Base-by-base conservation (phyloP, 2,329 filamentous ascomycete genomes). In the Fonsecaea pedrosoi region DNA sequence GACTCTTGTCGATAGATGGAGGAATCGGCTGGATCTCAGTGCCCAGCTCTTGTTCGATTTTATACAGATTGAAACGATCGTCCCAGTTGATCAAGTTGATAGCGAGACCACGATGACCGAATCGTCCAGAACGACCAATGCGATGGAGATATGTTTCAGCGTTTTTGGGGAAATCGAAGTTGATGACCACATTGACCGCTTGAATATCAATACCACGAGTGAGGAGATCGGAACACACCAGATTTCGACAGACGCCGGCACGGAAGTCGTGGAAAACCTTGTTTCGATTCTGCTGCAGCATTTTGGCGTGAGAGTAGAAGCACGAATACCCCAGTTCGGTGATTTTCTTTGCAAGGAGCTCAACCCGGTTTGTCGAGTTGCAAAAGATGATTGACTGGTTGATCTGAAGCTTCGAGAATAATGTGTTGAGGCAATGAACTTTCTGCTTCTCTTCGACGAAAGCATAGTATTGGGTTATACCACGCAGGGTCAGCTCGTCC, bases 371-470 rank as follows among this genome's bases (percentile, higher is more conserved):
- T 62, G 95, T 99, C 48, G 95, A 99, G 82, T 99, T 99, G 83
- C 95, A 99, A 84, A 99, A 99, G 78, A 99, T 99, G 83, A 99
- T 99, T 70, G 96, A 99, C 83, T 99, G 95, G 82, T 99, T 99
- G 83, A 99, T 99, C 81, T 99, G 94, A 15, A 99, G 88, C 81
- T 97, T 97, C 74, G 94, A 97, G 84, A 99, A 99, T 70, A 99
- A 89, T 0, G 95, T 99, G 83, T 99, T 99, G 72, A 99, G 83
- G 79, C 95, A 99, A 82, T 99, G 96, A 21, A 99, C 95, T 82
- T 99, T 99, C 78, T 97, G 92, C 83, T 97, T 97, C 82, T 99
- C 95, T 80, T 99, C 95, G 60, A 99, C 96, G 73, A 98, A 99
- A 50, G 95, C 95, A 77, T 99, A 99, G 83, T 98, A 99, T 78